Evolutionary conservation across 129 eudicot genomes (phyloP).

Genomic region (Helianthus tuberosus): DNA sequence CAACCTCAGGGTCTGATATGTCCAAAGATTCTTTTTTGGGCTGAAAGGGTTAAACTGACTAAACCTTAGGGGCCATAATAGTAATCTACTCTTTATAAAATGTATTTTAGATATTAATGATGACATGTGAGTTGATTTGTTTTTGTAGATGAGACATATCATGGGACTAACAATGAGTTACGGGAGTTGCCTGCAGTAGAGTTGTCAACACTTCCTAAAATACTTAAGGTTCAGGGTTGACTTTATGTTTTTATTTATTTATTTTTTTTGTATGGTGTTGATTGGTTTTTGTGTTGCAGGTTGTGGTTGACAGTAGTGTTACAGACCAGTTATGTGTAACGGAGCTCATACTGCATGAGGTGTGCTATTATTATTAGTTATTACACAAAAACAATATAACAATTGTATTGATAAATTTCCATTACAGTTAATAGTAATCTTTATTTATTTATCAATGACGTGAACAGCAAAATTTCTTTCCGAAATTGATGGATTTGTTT

Average conservation of each 20-base stretch:
- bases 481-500: slow-evolving; percentile 83
- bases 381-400: slow-evolving; percentile 11
- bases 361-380: slow-evolving; percentile 39
- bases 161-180: slow-evolving; percentile 64
- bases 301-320: slow-evolving; percentile 77
- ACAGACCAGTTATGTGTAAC: slow-evolving; percentile 77
- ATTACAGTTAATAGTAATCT: not conserved
- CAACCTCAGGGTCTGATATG: too few species aligned
- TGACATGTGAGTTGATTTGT: slow-evolving; percentile 6
- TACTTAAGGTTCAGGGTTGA: slow-evolving; percentile 62
- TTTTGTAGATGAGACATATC: slow-evolving; percentile 68
- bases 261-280: not conserved
- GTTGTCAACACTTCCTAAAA: slow-evolving; percentile 77
- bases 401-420: slow-evolving; percentile 6
- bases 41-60: too few species aligned
- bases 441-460: slow-evolving; percentile 3
- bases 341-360: slow-evolving; percentile 84
- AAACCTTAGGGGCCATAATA: too few species aligned
- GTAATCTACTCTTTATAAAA: not conserved
- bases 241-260: not conserved
- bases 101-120: slow-evolving; percentile 5
- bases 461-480: slow-evolving; percentile 74
- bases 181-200: slow-evolving; percentile 97
- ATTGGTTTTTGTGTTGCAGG: slow-evolving; percentile 54
- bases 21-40: too few species aligned